A percentile compares a stretch with the other conserved stretches of the same genome.
phyloP scores from a whole-genome alignment of 768 basidiomycete species.

The Hygrophoropsis aurantiaca region DNA sequence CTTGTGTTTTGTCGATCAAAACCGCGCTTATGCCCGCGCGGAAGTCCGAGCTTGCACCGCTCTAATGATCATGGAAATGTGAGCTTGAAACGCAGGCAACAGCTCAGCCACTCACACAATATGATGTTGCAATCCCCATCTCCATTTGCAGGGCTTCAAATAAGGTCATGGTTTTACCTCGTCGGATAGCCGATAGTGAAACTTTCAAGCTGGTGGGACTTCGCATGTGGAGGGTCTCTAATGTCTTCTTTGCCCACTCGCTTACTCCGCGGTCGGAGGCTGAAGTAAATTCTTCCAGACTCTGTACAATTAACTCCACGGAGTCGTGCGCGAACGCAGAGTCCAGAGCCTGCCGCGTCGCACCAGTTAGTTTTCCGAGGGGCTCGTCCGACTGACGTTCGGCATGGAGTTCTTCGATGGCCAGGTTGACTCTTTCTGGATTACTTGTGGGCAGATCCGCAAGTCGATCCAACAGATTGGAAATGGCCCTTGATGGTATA shows the following conservation, averaged over 20 bases:
- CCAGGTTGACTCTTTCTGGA: constrained; percentile 57
- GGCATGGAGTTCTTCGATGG: constrained; percentile 60
- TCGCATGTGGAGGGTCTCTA: constrained; percentile 59
- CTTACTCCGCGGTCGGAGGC: constrained; percentile 46
- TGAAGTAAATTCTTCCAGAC: constrained; percentile 44
- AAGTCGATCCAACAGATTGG: constrained; percentile 68
- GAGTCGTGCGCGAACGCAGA: constrained; percentile 66
- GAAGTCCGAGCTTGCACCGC: constrained; percentile 82
- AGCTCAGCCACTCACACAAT: constrained; percentile 63
- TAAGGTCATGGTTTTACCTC: constrained; percentile 63
- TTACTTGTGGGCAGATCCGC: constrained; percentile 39
- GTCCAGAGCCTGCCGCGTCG: constrained; percentile 77
- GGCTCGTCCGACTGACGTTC: constrained; percentile 63
- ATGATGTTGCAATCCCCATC: constrained; percentile 84
- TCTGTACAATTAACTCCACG: constrained; percentile 70
- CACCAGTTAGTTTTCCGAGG: constrained; percentile 52
- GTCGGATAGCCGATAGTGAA: constrained; percentile 75
- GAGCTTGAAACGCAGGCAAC: constrained; percentile 10
- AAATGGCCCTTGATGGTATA: constrained; percentile 74
- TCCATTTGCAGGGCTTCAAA: constrained; percentile 79
- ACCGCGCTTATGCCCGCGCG: constrained; percentile 74
- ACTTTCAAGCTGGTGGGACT: constrained; percentile 95
- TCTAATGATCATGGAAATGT: constrained; percentile 46
- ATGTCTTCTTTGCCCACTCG: constrained; percentile 74
- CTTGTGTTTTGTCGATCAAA: constrained; percentile 49